These are phyloP conservation scores for Yamadazyma nakazawae DNA, from an alignment of 805 yeast genomes.

Conservation along the genomic window DNA sequence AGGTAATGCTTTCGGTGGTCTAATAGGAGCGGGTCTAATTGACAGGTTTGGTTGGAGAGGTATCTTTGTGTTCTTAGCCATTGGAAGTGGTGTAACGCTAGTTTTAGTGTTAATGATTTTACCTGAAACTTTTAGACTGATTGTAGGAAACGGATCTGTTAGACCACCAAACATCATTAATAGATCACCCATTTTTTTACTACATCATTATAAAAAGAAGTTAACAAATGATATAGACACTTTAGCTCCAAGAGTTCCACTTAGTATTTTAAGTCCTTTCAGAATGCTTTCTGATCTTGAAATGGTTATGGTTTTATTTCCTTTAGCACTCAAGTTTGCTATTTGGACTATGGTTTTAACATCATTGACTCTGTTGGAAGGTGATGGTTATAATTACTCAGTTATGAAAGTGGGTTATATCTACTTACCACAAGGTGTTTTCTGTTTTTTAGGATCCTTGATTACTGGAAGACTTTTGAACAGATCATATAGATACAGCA, in stretches of 20 bases:
- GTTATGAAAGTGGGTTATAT: conserved; percentile 64
- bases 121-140: conserved; percentile 72
- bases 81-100: conserved; percentile 51
- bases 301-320: conserved; percentile 48
- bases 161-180: conserved; percentile 44
- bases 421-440: conserved; percentile 71
- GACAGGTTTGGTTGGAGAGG: conserved; percentile 57
- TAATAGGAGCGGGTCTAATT: conserved; percentile 52
- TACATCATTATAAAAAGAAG: conserved; percentile 25
- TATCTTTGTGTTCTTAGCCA: conserved; percentile 71
- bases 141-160: conserved; percentile 75
- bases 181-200: conserved; percentile 43
- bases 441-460: conserved; percentile 60
- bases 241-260: conserved; percentile 12
- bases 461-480: conserved; percentile 57
- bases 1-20: conserved; percentile 78
- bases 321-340: conserved; percentile 62
- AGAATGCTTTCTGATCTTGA: conserved; percentile 42
- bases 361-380: conserved; percentile 51
- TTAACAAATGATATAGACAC: conserved; percentile 28
- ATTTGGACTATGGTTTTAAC: conserved; percentile 71
- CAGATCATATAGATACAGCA: conserved; percentile 40
- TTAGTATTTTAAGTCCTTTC: conserved; percentile 36
- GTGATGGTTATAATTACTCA: conserved; percentile 44
- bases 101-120: conserved; percentile 28